phyloP scores from a whole-genome alignment of 306 rosid genomes.

The Quercus gilva region DNA sequence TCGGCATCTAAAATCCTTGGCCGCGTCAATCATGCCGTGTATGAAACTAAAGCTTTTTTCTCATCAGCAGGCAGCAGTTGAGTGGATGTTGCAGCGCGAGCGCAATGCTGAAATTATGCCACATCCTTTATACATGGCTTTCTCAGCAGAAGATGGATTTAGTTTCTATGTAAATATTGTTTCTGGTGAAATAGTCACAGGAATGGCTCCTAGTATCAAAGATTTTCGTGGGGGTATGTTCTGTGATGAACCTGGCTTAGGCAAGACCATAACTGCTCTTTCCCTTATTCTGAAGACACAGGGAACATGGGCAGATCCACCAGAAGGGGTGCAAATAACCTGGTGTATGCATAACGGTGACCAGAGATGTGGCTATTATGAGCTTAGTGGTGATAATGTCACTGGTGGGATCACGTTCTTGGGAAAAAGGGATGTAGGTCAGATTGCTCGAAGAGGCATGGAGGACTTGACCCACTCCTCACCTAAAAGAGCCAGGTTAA shows the following conservation, averaged over 20 bases:
- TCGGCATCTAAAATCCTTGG: slow-evolving; percentile 64
- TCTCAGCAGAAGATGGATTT: slow-evolving; percentile 78
- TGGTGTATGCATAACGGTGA: slow-evolving; percentile 77
- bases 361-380: slow-evolving; percentile 84
- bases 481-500: slow-evolving; percentile 62
- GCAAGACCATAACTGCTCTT: slow-evolving; percentile 93
- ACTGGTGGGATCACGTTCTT: slow-evolving; percentile 24
- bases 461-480: slow-evolving; percentile 39
- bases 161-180: slow-evolving; percentile 62
- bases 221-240: slow-evolving; percentile 96
- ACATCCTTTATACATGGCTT: slow-evolving; percentile 67
- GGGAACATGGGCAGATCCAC: slow-evolving; percentile 73
- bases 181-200: slow-evolving; percentile 76
- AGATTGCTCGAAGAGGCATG: slow-evolving; percentile 31
- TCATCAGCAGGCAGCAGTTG: slow-evolving; percentile 88
- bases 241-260: slow-evolving; percentile 98
- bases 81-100: slow-evolving; percentile 98
- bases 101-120: slow-evolving; percentile 54
- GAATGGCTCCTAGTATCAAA: slow-evolving; percentile 61
- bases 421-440: slow-evolving; percentile 46
- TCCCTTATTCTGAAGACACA: slow-evolving; percentile 84
- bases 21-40: slow-evolving; percentile 79
- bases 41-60: slow-evolving; percentile 84
- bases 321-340: slow-evolving; percentile 56
- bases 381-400: slow-evolving; percentile 46